Base-by-base conservation (phyloP, 73 alveolate species). In the Paramecium caudatum region DNA sequence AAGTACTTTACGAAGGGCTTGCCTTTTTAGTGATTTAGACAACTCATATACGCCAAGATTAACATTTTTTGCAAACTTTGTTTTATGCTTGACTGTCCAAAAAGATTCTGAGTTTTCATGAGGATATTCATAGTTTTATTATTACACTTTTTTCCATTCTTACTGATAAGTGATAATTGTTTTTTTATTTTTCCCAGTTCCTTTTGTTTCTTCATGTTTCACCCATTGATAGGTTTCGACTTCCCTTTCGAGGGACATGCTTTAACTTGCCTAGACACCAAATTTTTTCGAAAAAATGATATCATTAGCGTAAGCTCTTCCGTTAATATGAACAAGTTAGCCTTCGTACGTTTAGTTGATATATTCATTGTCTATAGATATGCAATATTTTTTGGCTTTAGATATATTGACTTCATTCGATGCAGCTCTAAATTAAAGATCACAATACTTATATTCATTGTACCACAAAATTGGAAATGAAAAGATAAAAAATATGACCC, bases 211-310 rank as follows among this genome's bases (percentile, higher is more conserved):
- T 63, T 25, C 48, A 16, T 63, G 25, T 63, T 17, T 63, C 4
- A 63, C 33, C 82, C 82, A 63, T 63, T 63, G 5, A 63, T 63
- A 63, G 5, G 48, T 63, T 63, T 63, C 82, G 5, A 63, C 82
- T 63, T 27, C 33, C 0, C 82, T 12, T 27, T 63, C 36, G 7
- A 63, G 25, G 0, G 16, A 27, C 48, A 63, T 25, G 30, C 78
- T 25, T 25, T 50, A 25, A 3, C 30, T 17, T 7, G 30, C 21
- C 45, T 50, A 13, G 8, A 50, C 4, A 9, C 78, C 78, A 50
- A 50, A 50, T 2, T 17, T 1, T 19, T 50, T 21, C 21, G 21
- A 34, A 1, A 25, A 25, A 7, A 50, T 12, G 30, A 50, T 19
- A 2, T 50, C 9, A 7, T 50, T 21, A 50, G 82, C 33, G 17